Evolutionary conservation across 1,139 yeast genomes (phyloP).

Genomic region (Kodamaea derodonti): DNA sequence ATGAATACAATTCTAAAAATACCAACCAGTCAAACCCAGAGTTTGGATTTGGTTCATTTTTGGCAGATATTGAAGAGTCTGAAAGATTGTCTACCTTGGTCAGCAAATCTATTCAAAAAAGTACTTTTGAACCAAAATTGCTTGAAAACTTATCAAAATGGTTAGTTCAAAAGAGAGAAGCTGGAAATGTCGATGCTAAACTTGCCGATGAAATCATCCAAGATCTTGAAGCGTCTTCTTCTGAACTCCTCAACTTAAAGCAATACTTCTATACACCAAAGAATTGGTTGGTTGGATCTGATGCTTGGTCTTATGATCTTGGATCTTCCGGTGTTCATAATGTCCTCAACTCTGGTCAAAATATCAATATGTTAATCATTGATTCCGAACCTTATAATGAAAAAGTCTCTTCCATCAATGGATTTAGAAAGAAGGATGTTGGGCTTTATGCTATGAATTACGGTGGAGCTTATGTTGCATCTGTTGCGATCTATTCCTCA

Average conservation of each 20-base stretch:
- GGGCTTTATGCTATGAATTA: slow-evolving; percentile 95
- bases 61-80: slow-evolving; percentile 54
- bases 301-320: slow-evolving; percentile 91
- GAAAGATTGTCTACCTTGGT: slow-evolving; percentile 45
- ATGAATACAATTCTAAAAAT: slow-evolving; percentile 38
- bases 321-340: slow-evolving; percentile 92
- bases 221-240: slow-evolving; percentile 36
- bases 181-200: slow-evolving; percentile 22
- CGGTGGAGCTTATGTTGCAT: slow-evolving; percentile 87
- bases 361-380: slow-evolving; percentile 79
- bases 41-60: slow-evolving; percentile 77
- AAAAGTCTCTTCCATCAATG: slow-evolving; percentile 24
- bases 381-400: slow-evolving; percentile 84
- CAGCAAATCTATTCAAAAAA: slow-evolving; percentile 46
- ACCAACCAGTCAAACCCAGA: slow-evolving; percentile 66
- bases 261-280: slow-evolving; percentile 46
- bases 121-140: slow-evolving; percentile 47
- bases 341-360: slow-evolving; percentile 69
- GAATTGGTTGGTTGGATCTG: slow-evolving; percentile 90
- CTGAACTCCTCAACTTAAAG: slow-evolving; percentile 42
- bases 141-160: slow-evolving; percentile 65
- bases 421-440: slow-evolving; percentile 79
- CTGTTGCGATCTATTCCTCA: slow-evolving; percentile 90
- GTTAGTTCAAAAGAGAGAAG: slow-evolving; percentile 47
- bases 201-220: slow-evolving; percentile 33